Conservation (phyloP, 2,329 filamentous ascomycete species). For the Sclerotinia spermophila region DNA sequence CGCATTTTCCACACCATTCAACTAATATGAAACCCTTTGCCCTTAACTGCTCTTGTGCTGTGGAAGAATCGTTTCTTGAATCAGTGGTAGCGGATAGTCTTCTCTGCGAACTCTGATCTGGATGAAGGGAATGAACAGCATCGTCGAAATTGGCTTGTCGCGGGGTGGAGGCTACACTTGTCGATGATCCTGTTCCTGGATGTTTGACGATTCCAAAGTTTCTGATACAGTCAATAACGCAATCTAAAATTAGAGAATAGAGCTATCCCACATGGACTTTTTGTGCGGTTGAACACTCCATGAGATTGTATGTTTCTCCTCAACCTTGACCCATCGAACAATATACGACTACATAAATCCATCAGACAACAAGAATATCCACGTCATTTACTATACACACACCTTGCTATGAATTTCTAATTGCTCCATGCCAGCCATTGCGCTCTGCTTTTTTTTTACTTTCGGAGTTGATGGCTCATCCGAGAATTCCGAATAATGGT, state of each 20-base stretch:
- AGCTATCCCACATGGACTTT: constrained; percentile 72
- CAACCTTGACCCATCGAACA: constrained; percentile 92
- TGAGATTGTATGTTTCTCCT: constrained; percentile 85
- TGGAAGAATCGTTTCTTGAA: constrained; percentile 55
- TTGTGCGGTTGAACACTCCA: constrained; percentile 98
- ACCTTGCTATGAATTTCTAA: constrained; percentile 98
- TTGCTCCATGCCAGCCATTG: constrained; percentile 93
- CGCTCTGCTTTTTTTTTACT: constrained; percentile 57
- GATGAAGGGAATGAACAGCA: constrained; percentile 26
- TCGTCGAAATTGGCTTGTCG: constrained; percentile 28
- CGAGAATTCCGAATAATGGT: neutral
- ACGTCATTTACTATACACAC: constrained; percentile 34
- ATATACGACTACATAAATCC: constrained; percentile 74
- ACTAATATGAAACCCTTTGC: constrained; percentile 66
- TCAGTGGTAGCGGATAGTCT: constrained; percentile 48
- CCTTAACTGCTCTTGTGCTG: constrained; percentile 60
- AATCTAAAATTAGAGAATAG: neutral
- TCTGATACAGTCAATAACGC: constrained; percentile 41
- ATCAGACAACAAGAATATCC: constrained; percentile 11
- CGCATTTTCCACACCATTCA: constrained; percentile 91
- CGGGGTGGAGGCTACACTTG: constrained; percentile 28
- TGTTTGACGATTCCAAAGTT: constrained; percentile 99
- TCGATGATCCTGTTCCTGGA: constrained; percentile 59
- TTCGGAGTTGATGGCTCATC: neutral
- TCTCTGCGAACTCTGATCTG: constrained; percentile 33